phyloP scores from a whole-genome alignment of 129 eudicot species.

The Pulicaria dysenterica region DNA sequence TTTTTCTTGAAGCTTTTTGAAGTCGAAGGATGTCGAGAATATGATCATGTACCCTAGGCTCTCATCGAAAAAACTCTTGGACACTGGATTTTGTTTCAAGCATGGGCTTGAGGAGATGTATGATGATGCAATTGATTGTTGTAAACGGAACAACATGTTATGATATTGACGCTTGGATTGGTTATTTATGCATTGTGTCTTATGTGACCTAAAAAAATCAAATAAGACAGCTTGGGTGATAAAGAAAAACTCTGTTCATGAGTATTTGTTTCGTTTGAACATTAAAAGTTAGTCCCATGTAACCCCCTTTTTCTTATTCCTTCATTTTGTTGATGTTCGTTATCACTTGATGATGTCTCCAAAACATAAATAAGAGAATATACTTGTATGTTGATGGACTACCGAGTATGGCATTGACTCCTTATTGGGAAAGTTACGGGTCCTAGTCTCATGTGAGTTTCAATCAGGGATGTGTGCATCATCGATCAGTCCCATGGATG shows the following conservation, averaged over 20 bases:
- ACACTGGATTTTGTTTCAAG: constrained; percentile 48
- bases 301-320: too few relatives aligned
- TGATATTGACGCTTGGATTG: not conserved
- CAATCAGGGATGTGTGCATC: too few relatives aligned
- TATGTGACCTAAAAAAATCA: not conserved
- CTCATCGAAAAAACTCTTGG: constrained; percentile 44
- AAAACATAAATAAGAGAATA: too few relatives aligned
- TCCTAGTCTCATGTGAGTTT: too few relatives aligned
- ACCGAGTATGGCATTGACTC: too few relatives aligned
- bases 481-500: too few relatives aligned
- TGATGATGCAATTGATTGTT: constrained; percentile 56
- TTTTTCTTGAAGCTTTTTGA: constrained; percentile 24
- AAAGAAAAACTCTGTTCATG: not conserved
- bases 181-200: not conserved
- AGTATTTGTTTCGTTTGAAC: not conserved
- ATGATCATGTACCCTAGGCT: constrained; percentile 12
- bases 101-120: constrained; percentile 56
- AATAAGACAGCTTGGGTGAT: not conserved
- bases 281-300: not conserved
- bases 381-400: too few relatives aligned
- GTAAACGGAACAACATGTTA: constrained; percentile 49
- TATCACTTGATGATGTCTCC: too few relatives aligned
- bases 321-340: too few relatives aligned
- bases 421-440: too few relatives aligned
- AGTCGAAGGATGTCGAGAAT: constrained; percentile 20